Percentiles rank a stretch among this genome's conserved stretches.
Evolutionary conservation across 371 early-diverging fungal species (phyloP).

Genomic region (Actinomucor elegans): DNA sequence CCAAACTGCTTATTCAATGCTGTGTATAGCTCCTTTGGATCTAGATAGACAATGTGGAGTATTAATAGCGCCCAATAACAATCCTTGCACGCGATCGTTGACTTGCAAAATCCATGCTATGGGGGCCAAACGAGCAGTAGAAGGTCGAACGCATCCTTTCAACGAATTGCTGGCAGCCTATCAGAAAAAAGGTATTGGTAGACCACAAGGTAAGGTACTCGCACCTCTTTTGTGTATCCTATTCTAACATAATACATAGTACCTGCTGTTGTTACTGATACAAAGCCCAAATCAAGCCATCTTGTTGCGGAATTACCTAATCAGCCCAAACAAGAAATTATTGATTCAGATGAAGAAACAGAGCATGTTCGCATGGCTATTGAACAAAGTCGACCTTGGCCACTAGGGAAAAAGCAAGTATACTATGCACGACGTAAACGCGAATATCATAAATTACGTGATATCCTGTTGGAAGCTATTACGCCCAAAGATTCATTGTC

Average conservation of each 20-base stretch:
- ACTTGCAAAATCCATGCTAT: constrained; percentile 88
- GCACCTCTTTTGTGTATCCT: not conserved
- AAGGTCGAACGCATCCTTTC: constrained; percentile 74
- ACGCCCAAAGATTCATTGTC: constrained; percentile 56
- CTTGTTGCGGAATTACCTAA: not conserved
- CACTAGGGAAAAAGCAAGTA: constrained; percentile 53
- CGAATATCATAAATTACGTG: constrained; percentile 61
- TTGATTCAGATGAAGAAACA: constrained; percentile 71
- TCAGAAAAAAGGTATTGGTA: constrained; percentile 61
- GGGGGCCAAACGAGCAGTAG: constrained; percentile 78
- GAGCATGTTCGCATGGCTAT: constrained; percentile 58
- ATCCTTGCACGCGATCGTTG: constrained; percentile 74
- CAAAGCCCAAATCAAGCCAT: not conserved
- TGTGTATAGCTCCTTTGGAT: constrained; percentile 65
- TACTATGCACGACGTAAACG: constrained; percentile 60
- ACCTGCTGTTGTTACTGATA: constrained; percentile 7
- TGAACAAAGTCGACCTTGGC: constrained; percentile 52
- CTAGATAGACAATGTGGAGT: constrained; percentile 86
- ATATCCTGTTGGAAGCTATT: constrained; percentile 68
- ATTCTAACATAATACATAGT: not conserved
- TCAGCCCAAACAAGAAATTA: constrained; percentile 14
- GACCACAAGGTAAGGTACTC: constrained; percentile 55
- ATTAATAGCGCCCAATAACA: constrained; percentile 50
- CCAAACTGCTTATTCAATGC: too few species aligned
- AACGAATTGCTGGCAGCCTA: constrained; percentile 71